Percentiles rank a stretch among this genome's conserved stretches.
Conservation (phyloP, 495 filamentous ascomycete species). For the Xylaria bambusicola region DNA sequence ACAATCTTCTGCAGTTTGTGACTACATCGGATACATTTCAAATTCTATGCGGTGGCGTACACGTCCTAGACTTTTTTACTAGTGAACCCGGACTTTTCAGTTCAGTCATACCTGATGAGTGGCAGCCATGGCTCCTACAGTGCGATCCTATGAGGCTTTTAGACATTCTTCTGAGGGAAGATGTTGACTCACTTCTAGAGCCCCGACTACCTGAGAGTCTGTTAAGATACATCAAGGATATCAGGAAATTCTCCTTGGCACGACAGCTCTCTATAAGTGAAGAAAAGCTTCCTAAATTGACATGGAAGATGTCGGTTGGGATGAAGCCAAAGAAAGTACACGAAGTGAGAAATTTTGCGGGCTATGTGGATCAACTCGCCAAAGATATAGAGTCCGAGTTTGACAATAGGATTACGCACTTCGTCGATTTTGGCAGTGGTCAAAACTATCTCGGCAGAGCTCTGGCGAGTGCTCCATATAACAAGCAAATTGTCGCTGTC, state of each 20-base stretch:
- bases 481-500: slow-evolving; percentile 84
- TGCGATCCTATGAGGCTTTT: slow-evolving; percentile 73
- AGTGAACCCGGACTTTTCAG: slow-evolving; percentile 74
- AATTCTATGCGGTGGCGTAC: slow-evolving; percentile 86
- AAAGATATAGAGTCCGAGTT: slow-evolving; percentile 45
- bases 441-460: slow-evolving; percentile 94
- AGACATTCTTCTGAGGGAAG: slow-evolving; percentile 74
- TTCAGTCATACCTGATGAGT: slow-evolving; percentile 70
- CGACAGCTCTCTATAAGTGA: slow-evolving; percentile 56
- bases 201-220: slow-evolving; percentile 67
- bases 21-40: slow-evolving; percentile 77
- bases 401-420: slow-evolving; percentile 69
- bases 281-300: slow-evolving; percentile 53
- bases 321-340: slow-evolving; percentile 98
- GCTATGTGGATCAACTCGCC: slow-evolving; percentile 58
- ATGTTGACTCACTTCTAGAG: slow-evolving; percentile 53
- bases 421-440: slow-evolving; percentile 93
- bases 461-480: slow-evolving; percentile 80
- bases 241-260: slow-evolving; percentile 68
- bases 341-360: slow-evolving; percentile 71
- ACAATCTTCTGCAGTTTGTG: slow-evolving; percentile 74
- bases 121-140: slow-evolving; percentile 73
- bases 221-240: slow-evolving; percentile 70
- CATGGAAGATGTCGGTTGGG: slow-evolving; percentile 73
- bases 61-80: slow-evolving; percentile 97